These are phyloP conservation scores for Histomonas meleagridis DNA, from an alignment of 208 protist genomes.

Conservation along the genomic window DNA sequence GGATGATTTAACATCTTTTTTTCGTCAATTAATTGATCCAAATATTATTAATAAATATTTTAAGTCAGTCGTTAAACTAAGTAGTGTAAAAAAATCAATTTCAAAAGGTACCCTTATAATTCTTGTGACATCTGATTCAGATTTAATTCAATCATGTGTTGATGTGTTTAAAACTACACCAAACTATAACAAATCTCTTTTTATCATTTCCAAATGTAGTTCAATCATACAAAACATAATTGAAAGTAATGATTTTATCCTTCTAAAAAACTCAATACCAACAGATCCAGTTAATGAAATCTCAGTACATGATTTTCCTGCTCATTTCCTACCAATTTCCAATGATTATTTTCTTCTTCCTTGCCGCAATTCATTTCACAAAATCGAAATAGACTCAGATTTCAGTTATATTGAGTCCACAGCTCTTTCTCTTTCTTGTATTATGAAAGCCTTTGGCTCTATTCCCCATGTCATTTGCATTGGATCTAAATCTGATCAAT, in stretches of 20 bases:
- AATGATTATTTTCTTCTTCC: constrained; percentile 26
- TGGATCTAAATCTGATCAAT: background rate
- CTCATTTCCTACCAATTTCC: background rate
- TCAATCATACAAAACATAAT: background rate
- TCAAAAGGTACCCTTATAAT: too few species aligned
- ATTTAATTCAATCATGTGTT: too few species aligned
- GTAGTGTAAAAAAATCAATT: too few species aligned
- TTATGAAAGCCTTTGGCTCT: background rate
- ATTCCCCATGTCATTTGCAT: background rate
- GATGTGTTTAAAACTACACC: too few species aligned
- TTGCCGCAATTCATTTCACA: background rate
- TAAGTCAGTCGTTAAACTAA: too few species aligned
- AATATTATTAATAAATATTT: too few species aligned
- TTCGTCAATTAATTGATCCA: too few species aligned
- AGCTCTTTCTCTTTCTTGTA: background rate
- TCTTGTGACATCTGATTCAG: too few species aligned
- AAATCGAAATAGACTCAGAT: background rate
- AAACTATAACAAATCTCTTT: background rate
- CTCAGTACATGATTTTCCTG: background rate
- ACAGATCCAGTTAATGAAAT: background rate
- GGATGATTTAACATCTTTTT: too few species aligned
- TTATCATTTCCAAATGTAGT: background rate
- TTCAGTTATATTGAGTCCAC: background rate
- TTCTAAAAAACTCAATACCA: background rate
- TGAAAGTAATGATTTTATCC: background rate